Evolutionary conservation across 441 rosid species (phyloP), one percentile per base, ranked within the genome.

Genomic region (Viola pubescens): DNA sequence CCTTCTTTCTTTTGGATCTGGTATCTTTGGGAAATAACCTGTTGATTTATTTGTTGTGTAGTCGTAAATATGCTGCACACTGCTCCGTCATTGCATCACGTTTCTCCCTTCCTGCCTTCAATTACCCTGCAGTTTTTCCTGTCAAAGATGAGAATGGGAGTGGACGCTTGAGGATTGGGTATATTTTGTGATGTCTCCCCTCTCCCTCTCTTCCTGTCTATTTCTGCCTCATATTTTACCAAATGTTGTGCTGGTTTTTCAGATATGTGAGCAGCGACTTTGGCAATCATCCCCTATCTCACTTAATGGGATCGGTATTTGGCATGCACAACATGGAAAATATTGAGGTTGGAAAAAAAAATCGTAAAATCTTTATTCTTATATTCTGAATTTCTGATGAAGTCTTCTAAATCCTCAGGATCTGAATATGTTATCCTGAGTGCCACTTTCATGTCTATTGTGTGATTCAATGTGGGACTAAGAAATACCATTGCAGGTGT

Each of bases 201-300:
- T 2, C 46, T 43, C 46, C 10, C 49, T 79, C 79, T 54, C 52
- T 79, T 68, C 87, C 46, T 43, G 8, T 43, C 46, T 43, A 6
- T 43, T 9, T 1, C 46, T 43, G 8, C 10, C 46, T 43, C 46
- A 1, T 3, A 6, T 43, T 43, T 6, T 43, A 6, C 8, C 7
- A 43, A 6, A 9, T 43, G 46, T 9, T 9, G 7, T 43, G 46
- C 8, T 43, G 46, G 46, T 43, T 6, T 43, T 73, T 94, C 73
- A 96, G 99, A 57, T 94, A 88, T 58, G 87, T 94, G 65, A 94
- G 99, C 82, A 94, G 99, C 74, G 99, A 94, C 63, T 94, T 94
- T 54, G 98, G 98, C n/a, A 94, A 94, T 64, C 99, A 94, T 55
- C 99, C 99, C 4, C 68, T 94, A 73, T 94, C 99, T 26, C 99